Base-by-base conservation (phyloP, 768 basidiomycete genomes). In the Lentinus tigrinus region DNA sequence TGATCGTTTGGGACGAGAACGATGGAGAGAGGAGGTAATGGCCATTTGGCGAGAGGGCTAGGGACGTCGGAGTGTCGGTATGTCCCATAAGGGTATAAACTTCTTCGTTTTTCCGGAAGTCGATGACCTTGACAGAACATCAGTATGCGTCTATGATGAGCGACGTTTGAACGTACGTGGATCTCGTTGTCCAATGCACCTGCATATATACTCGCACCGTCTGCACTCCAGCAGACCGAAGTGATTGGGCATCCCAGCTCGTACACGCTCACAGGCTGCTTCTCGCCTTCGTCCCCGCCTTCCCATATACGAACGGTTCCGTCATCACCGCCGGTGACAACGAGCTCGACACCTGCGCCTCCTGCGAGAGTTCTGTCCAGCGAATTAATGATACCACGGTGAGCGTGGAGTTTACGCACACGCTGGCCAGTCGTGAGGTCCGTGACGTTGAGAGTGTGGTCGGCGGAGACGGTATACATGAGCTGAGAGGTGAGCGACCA, bases 121-220 rank as follows among this genome's bases (percentile, higher is more conserved):
- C 96, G 70, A 90, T 95, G 17, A 94, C 86, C 92, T 95, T 57
- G 19, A n/a, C 88, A 93, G n/a, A 93, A 85, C 91, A 31, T 28
- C 40, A 19, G 34, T 21, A 16, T 44, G 37, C 55, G 53, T n/a
- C 24, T 49, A 52, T 46, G 56, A 53, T 42, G 47, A 59, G 44
- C 53, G 13, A 80, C 89, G 64, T 67, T 95, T 94, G 70, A 10
- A 81, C 91, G 63, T 67, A 96, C 95, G 70, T 98, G 95, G 60
- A 99, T 88, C 71, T 94, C 93, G 64, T 99, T 99, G 74, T 99
- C 96, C 66, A 98, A 73, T 14, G 91, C 94, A 4, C 89, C 95
- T n/a, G 93, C 83, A 63, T 93, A 99, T 34, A 97, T 81, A 57
- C 84, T 89, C 57, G 89, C 81, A 2, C 93, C 97, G 68, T 99